Evolutionary conservation across 164 flowering plant species (phyloP).

Genomic region (Tinospora cordifolia): DNA sequence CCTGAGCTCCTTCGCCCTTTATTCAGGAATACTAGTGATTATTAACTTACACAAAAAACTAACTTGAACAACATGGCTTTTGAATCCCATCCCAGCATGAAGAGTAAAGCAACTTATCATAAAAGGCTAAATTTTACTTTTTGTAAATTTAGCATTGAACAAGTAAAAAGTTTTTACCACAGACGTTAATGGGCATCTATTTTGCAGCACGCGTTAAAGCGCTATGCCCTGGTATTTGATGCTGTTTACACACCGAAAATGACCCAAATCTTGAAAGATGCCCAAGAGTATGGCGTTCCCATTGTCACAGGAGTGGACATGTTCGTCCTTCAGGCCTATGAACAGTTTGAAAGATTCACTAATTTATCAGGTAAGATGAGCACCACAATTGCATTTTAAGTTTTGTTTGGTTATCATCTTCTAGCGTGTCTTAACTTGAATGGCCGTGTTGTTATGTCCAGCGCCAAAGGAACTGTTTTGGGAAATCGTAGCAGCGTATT

Average conservation of each 20-base stretch:
- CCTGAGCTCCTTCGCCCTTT: too few species aligned
- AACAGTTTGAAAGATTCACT: constrained; percentile 77
- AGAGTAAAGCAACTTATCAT: too few species aligned
- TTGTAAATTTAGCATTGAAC: too few species aligned
- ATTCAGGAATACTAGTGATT: too few species aligned
- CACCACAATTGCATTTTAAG: background rate
- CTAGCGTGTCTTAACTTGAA: background rate
- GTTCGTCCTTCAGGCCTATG: constrained; percentile 87
- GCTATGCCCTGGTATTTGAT: constrained; percentile 75
- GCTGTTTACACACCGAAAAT: constrained; percentile 94
- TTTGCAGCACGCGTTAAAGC: constrained; percentile 58
- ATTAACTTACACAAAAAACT: too few species aligned
- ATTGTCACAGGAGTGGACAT: constrained; percentile 73
- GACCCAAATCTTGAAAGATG: constrained; percentile 79
- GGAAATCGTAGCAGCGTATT: constrained; percentile 29
- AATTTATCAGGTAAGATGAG: constrained; percentile 74
- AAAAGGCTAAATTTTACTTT: background rate
- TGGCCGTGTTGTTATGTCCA: constrained; percentile 19
- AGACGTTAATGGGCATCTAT: background rate
- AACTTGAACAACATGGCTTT: too few species aligned
- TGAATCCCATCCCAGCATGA: too few species aligned
- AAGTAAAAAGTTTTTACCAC: too few species aligned
- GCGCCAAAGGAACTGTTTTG: constrained; percentile 51
- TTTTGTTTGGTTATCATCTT: background rate
- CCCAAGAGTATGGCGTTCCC: constrained; percentile 65